A percentile compares a stretch with the other conserved stretches of the same genome.
Conservation (phyloP, 148 eudicot species). For the Linanthus parryae region DNA sequence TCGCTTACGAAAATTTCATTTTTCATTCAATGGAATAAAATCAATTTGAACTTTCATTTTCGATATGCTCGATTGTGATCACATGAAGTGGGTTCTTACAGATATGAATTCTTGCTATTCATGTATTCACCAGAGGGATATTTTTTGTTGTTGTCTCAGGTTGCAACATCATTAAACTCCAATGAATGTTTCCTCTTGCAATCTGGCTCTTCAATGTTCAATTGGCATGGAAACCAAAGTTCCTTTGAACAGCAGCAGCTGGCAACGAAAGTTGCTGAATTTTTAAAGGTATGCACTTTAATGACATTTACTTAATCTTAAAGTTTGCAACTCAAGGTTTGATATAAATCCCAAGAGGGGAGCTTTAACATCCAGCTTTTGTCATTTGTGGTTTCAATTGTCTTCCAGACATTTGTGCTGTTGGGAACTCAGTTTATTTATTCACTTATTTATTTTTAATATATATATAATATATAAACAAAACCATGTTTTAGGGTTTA, state of each 20-base stretch:
- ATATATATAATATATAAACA: no score
- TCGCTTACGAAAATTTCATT: no score
- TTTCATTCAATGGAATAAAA: no score
- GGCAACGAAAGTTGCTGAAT: constrained; percentile 75
- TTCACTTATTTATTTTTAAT: no score
- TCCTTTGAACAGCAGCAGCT: constrained; percentile 89
- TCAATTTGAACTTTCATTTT: no score
- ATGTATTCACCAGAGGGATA: not conserved
- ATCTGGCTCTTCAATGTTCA: constrained; percentile 65
- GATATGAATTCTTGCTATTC: not conserved
- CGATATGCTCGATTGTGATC: not conserved
- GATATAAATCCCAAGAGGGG: no score
- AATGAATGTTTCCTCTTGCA: constrained; percentile 85
- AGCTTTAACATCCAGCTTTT: no score
- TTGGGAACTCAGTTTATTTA: no score
- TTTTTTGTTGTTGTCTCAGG: constrained; percentile 25
- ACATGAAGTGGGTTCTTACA: not conserved
- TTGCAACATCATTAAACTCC: constrained; percentile 76
- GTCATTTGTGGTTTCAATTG: no score
- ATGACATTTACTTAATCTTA: not conserved
- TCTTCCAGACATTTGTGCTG: no score
- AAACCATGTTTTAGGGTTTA: no score
- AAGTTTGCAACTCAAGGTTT: no score
- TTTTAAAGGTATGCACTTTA: constrained; percentile 70
- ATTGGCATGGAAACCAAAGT: constrained; percentile 92